Evolutionary conservation across 305 asterid genomes (phyloP), one percentile per base, ranked within the genome.

Genomic region (Ilex paraguariensis): DNA sequence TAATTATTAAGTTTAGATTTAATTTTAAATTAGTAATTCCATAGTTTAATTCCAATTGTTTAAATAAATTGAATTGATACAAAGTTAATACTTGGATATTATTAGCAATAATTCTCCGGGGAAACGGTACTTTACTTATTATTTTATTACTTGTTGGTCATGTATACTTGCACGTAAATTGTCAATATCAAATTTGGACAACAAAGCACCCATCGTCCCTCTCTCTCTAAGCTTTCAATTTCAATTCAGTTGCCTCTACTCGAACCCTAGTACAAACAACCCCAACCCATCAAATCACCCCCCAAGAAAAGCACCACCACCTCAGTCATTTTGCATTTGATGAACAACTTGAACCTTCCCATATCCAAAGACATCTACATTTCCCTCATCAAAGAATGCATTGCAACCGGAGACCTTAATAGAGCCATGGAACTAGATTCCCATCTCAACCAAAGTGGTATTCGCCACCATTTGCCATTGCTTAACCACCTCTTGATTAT

Each of bases 301-400:
- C 21, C 54, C 53, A 57, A 62, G 28, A 72, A 67, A 69, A 59
- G 42, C 59, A 28, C 79, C 59, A 70, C 90, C 31, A 56, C 84
- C 60, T 76, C 95, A 11, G 95, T 87, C 75, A 53, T 83, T 66
- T 60, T 90, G 69, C 67, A 57, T 62, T 68, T 90, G 60, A 73
- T 83, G 91, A 94, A 85, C 79, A 63, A 63, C 66, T 85, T 90
- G 60, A 76, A 80, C 54, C 56, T 84, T 66, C 77, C 85, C 7
- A 13, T 85, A 54, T 73, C 88, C 7, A 0, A 68, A 6, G 88
- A 84, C 57, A 70, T 84, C 32, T 87, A 85, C 63, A 61, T 79
- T 50, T 84, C 87, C 0, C 88, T 87, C 51, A 63, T 85, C 77
- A 73, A 82, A 72, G 97, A 90, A 68, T 83, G 95, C 73, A 75